Percentiles rank a stretch among this genome's conserved stretches.
These are phyloP conservation scores for Eucalyptus sideroxylon DNA, from an alignment of 345 rosid species.

Conservation along the genomic window DNA sequence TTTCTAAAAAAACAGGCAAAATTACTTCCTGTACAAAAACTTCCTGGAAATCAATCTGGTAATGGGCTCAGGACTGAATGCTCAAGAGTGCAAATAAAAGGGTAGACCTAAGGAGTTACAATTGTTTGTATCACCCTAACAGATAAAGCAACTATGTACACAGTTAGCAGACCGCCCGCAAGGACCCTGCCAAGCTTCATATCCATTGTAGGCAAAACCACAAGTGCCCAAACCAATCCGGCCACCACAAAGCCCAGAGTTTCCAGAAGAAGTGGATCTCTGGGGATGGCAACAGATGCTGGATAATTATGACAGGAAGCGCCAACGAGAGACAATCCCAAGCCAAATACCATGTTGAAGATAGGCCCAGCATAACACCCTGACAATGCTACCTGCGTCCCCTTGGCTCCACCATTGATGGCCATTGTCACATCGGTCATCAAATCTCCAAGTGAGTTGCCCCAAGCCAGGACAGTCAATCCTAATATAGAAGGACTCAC, in stretches of 20 bases:
- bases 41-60: background rate
- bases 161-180: constrained; percentile 56
- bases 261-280: constrained; percentile 50
- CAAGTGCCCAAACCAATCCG: constrained; percentile 73
- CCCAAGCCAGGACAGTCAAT: constrained; percentile 87
- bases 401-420: constrained; percentile 46
- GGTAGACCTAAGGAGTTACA: background rate
- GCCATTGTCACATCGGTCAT: constrained; percentile 69
- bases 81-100: background rate
- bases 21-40: background rate
- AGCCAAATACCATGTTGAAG: constrained; percentile 65
- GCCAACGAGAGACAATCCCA: constrained; percentile 58
- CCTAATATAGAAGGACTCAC: constrained; percentile 69
- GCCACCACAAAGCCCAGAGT: constrained; percentile 55
- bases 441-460: constrained; percentile 80
- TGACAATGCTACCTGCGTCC: constrained; percentile 69
- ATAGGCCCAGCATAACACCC: constrained; percentile 92
- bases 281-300: constrained; percentile 24
- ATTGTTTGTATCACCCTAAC: constrained; percentile 37
- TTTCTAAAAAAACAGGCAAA: background rate
- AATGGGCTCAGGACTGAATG: background rate
- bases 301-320: constrained; percentile 54
- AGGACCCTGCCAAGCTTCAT: constrained; percentile 60
- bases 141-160: constrained; percentile 48
- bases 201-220: constrained; percentile 50